Conservation (phyloP, 2,329 filamentous ascomycete species). For the Botrytis elliptica region DNA sequence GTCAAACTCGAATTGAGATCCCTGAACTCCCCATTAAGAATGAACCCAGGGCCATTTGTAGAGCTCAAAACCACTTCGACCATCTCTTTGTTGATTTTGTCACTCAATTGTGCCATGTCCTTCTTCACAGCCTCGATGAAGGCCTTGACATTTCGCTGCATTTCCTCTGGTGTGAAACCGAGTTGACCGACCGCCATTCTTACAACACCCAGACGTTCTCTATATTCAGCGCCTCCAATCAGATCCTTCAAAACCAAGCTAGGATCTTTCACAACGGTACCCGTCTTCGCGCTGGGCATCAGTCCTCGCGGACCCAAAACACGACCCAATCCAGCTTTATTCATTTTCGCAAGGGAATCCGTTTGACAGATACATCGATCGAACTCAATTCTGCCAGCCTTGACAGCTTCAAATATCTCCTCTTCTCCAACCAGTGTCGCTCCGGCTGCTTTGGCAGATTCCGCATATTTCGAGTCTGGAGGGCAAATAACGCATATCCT, state of each 20-base stretch:
- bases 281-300: slow-evolving; percentile 87
- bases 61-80: slow-evolving; percentile 79
- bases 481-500: slow-evolving; percentile 88
- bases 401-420: slow-evolving; percentile 76
- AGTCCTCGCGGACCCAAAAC: slow-evolving; percentile 84
- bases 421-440: slow-evolving; percentile 84
- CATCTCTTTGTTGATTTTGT: slow-evolving; percentile 68
- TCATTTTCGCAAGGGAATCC: slow-evolving; percentile 73
- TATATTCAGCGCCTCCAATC: slow-evolving; percentile 81
- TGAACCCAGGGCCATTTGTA: slow-evolving; percentile 83
- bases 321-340: slow-evolving; percentile 76
- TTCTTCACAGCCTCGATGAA: slow-evolving; percentile 76
- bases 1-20: slow-evolving; percentile 57
- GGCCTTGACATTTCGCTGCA: slow-evolving; percentile 79
- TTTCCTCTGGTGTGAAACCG: slow-evolving; percentile 80
- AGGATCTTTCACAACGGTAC: slow-evolving; percentile 84
- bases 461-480: slow-evolving; percentile 71
- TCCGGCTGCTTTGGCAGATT: slow-evolving; percentile 73
- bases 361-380: slow-evolving; percentile 86
- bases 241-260: slow-evolving; percentile 73
- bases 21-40: slow-evolving; percentile 76
- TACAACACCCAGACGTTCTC: slow-evolving; percentile 80
- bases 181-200: slow-evolving; percentile 89
- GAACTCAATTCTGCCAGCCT: slow-evolving; percentile 73
- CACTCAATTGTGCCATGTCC: slow-evolving; percentile 66